Base-by-base conservation (phyloP, 1,139 yeast species). In the Blastobotrys raffinosifermentans region DNA sequence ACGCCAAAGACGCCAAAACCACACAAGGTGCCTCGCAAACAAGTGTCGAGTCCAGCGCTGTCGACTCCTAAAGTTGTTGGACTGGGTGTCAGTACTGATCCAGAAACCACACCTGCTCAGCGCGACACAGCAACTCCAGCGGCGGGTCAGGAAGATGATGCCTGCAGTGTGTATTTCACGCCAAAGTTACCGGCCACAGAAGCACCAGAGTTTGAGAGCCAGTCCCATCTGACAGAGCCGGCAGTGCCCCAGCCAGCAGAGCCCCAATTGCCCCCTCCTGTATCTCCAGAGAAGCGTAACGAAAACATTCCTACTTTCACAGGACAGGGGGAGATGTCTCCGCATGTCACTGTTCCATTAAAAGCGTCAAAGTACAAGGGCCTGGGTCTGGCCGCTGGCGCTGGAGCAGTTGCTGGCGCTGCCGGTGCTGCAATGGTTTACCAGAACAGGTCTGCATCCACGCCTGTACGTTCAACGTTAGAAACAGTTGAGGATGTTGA, bases 131-230 rank as follows among this genome's bases (percentile, higher is more conserved):
- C 25, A 6, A 31, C 15, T 7, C 27, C 26, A 4, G 27, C 16
- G 5, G 36, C 20, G 13, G n/a, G 26, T 18, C 34, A 19, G 6
- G 38, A 37, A n/a, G 43, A 42, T 21, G 50, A 47, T 19, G 32
- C 32, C 5, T 35, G 35, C 19, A 46, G 49, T 29, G 34, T 49
- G 15, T 49, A 49, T 26, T 47, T 33, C 34, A 49, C 53, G 2
- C 53, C 53, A 3, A 35, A 35, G 23, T 17, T 44, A 30, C 16
- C 32, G 19, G 40, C 26, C 9, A 34, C 19, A 13, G 26, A 30
- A 3, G 17, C 21, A n/a, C 26, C n/a, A n/a, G n/a, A 23, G 22
- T 20, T 22, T 16, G 26, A 30, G 21, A 18, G 34, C 11, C 32
- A 25, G n/a, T 32, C 34, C 18, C 32, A 18, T 26, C 27, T 26